Base-by-base conservation (phyloP, 2,329 filamentous ascomycete genomes). In the Claviceps fusiformis region DNA sequence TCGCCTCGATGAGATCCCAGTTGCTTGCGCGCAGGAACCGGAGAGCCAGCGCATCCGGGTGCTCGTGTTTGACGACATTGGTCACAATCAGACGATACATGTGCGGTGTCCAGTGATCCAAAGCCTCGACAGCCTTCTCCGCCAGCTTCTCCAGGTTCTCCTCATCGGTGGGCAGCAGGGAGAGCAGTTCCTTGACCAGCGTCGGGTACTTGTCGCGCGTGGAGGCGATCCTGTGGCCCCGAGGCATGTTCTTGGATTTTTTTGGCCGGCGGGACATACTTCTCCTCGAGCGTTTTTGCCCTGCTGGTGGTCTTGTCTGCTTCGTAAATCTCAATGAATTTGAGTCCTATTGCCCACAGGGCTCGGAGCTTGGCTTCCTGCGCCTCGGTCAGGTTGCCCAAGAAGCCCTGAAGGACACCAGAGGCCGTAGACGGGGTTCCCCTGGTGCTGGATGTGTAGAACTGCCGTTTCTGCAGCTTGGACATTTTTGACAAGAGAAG, bases 101-200 rank as follows among this genome's bases (percentile, higher is more conserved):
- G 61, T 91, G 87, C 1, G 89, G 87, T 0, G 82, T 77, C 63
- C 84, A 78, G 58, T 79, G 86, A 50, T 85, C 82, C 7, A 95
- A 71, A 0, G 88, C 87, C 43, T 89, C 81, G 62, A 87, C 80
- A 70, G 89, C 95, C 47, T 87, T 81, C 69, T 88, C 89, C 47
- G 80, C 85, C 68, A 90, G 86, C 49, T 88, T 89, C 67, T 92
- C 89, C 72, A 95, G 95, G 73, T 95, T 90, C 58, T 93, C 85
- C 13, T 72, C 70, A 27, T 84, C 80, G 41, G 72, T 57, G 8
- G 59, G 68, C 55, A 65, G 70, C 61, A 70, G 72, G 44, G 72
- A 62, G 3, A 68, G 64, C 9, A 68, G 63, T 35, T 64, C 58
- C 4, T 70, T 66, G 31, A 69, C 61, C 17, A 63, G 58, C 10